Percentiles rank a stretch among this genome's conserved stretches.
phyloP scores from a whole-genome alignment of 2,329 filamentous ascomycete species.

The Cordyceps farinosa region DNA sequence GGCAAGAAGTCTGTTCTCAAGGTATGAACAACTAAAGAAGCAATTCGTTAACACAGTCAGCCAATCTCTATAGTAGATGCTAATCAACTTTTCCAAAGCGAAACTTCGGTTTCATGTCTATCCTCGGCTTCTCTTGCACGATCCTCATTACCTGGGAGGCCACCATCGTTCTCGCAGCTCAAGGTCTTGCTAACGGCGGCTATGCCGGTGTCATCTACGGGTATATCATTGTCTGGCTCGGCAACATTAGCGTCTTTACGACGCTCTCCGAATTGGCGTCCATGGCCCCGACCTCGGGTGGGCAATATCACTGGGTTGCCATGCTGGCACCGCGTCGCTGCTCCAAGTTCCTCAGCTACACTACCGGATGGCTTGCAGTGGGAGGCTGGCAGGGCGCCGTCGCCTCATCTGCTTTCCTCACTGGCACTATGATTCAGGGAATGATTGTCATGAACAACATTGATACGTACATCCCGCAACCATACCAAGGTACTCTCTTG shows the following conservation, averaged over 20 bases:
- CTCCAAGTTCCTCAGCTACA: conserved; percentile 39
- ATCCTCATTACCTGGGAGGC: conserved; percentile 48
- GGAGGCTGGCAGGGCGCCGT: conserved; percentile 28
- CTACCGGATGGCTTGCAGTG: conserved; percentile 27
- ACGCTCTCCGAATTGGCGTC: conserved; percentile 34
- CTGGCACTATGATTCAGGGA: conserved; percentile 28
- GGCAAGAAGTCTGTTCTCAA: conserved; percentile 19
- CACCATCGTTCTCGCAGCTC: conserved; percentile 26
- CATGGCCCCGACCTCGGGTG: conserved; percentile 46
- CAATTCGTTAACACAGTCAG: not conserved
- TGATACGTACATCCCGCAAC: conserved; percentile 1
- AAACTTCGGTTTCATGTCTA: conserved; percentile 43
- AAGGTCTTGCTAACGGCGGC: conserved; percentile 40
- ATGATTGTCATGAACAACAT: conserved; percentile 11
- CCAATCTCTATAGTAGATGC: not conserved
- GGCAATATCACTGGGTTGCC: conserved; percentile 56
- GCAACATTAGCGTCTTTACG: conserved; percentile 36
- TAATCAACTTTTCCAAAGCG: conserved; percentile 25
- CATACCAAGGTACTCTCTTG: conserved; percentile 15
- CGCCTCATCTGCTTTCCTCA: conserved; percentile 24
- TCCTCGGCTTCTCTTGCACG: conserved; percentile 44
- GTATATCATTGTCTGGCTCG: conserved; percentile 43
- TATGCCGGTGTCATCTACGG: conserved; percentile 48
- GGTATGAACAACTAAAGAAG: not conserved
- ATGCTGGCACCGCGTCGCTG: conserved; percentile 41